A percentile compares a stretch with the other conserved stretches of the same genome.
These are phyloP conservation scores for Neofusicoccum umdonicola DNA, from an alignment of 2,329 filamentous ascomycete genomes.

Conservation along the genomic window DNA sequence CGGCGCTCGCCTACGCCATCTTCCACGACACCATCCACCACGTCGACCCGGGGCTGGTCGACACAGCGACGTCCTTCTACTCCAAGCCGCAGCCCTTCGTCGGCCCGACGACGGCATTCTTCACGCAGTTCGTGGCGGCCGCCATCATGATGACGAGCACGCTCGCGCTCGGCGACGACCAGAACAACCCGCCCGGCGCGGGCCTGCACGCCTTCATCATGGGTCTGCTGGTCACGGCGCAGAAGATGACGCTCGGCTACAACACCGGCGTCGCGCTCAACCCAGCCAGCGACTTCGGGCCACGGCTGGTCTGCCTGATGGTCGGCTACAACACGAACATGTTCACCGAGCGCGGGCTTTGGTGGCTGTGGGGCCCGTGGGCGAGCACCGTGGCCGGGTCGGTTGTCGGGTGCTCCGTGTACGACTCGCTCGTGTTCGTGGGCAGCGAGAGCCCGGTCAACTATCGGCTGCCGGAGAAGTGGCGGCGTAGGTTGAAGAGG, in stretches of 20 bases:
- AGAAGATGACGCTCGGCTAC: slow-evolving; percentile 43
- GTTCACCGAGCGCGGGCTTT: slow-evolving; percentile 38
- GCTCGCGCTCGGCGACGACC: slow-evolving; percentile 41
- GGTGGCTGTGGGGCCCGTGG: slow-evolving; percentile 41
- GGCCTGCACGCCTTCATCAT: slow-evolving; percentile 45
- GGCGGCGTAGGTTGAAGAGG: not conserved
- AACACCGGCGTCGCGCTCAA: slow-evolving; percentile 52
- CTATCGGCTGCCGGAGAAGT: slow-evolving; percentile 40
- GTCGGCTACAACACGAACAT: slow-evolving; percentile 44
- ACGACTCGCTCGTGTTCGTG: slow-evolving; percentile 40
- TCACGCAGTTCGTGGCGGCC: slow-evolving; percentile 37
- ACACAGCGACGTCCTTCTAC: slow-evolving; percentile 29
- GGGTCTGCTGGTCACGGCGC: slow-evolving; percentile 36
- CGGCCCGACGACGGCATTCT: slow-evolving; percentile 32
- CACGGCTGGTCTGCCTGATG: slow-evolving; percentile 45
- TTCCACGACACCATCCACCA: slow-evolving; percentile 37
- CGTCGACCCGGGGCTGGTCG: slow-evolving; percentile 19
- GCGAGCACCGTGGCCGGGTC: slow-evolving; percentile 31
- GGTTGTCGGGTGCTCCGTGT: slow-evolving; percentile 32
- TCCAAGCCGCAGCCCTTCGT: slow-evolving; percentile 32
- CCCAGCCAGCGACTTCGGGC: slow-evolving; percentile 51
- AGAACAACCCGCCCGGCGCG: slow-evolving; percentile 45
- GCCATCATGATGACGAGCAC: slow-evolving; percentile 31
- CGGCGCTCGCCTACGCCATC: slow-evolving; percentile 34
- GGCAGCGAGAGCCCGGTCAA: slow-evolving; percentile 39